Base-by-base conservation (phyloP, 768 basidiomycete genomes). In the Leccinum variicolor region DNA sequence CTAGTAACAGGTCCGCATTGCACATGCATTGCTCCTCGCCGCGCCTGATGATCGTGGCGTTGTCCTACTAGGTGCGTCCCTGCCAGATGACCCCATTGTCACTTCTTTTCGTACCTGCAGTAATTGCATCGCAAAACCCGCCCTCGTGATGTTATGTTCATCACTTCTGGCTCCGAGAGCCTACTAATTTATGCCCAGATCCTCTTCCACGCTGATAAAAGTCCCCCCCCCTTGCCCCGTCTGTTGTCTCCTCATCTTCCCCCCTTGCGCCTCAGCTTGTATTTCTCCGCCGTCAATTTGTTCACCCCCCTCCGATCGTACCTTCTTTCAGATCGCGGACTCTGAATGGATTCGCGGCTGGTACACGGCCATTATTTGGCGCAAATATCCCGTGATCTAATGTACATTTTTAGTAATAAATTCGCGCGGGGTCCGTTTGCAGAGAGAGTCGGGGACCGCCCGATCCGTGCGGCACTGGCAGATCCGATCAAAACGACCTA, bases 271-370 rank as follows among this genome's bases (percentile, higher is more conserved):
- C 5, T 39, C 19, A 46, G 11, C 13, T 17, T 11, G 29, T 31
- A 39, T 25, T 29, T 21, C 53, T 19, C 47, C 50, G 39, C 33
- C 45, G 17, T 36, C 26, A 6, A 15, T 3, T 39, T n/a, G 36
- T 39, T 47, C 15, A 26, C 31, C 25, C 1, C n/a, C 34, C 48
- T 15, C 21, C 26, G 34, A 33, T 31, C 48, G 49, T 50, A 25
- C 55, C 52, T 56, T 41, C 13, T 17, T 48, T 25, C 29, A n/a
- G 4, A 29, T 50, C 17, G 29, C 17, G 47, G 11, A 17, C 49
- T 11, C 49, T 43, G 33, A 46, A 72, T 82, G 79, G 77, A 84
- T 60, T 64, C n/a, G n/a, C 71, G 54, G 58, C 56, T 1, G 34
- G 47, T 19, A 66, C n/a, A n/a, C n/a, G n/a, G n/a, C n/a, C n/a